Percentiles rank a stretch among this genome's conserved stretches.
phyloP scores from a whole-genome alignment of 1,284 basidiomycete species.

The Puccinia horiana region DNA sequence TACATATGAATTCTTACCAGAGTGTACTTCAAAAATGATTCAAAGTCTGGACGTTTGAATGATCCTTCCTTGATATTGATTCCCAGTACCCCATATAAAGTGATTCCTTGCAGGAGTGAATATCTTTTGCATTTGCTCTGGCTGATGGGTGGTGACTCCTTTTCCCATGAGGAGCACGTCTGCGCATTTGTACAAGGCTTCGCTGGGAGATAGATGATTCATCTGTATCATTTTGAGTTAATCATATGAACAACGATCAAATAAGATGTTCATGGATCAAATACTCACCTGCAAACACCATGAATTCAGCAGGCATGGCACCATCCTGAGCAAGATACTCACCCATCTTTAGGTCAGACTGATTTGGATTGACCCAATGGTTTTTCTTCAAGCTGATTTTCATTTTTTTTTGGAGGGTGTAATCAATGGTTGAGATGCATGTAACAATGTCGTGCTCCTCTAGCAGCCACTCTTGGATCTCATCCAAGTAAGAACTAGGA shows the following conservation, averaged over 20 bases:
- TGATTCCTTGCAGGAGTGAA: neutral
- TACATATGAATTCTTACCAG: neutral
- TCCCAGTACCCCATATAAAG: neutral
- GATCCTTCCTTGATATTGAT: neutral
- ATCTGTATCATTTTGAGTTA: neutral
- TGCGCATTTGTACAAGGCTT: neutral
- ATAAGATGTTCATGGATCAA: too few relatives aligned
- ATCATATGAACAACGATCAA: neutral
- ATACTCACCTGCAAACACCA: constrained; percentile 1
- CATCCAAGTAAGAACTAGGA: neutral
- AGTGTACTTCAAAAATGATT: constrained; percentile 3
- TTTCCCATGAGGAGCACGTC: neutral
- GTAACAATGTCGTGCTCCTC: neutral
- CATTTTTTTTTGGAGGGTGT: neutral
- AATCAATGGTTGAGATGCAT: neutral
- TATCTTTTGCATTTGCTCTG: neutral
- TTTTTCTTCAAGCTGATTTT: neutral
- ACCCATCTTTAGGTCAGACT: neutral
- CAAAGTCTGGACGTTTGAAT: neutral
- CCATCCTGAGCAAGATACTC: neutral
- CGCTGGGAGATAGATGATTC: neutral
- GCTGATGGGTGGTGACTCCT: neutral
- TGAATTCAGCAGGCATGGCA: neutral
- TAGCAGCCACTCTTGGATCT: neutral
- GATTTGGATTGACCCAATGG: neutral